Evolutionary conservation across 2,329 filamentous ascomycete genomes (phyloP).

Genomic region (Ophiostoma montium): DNA sequence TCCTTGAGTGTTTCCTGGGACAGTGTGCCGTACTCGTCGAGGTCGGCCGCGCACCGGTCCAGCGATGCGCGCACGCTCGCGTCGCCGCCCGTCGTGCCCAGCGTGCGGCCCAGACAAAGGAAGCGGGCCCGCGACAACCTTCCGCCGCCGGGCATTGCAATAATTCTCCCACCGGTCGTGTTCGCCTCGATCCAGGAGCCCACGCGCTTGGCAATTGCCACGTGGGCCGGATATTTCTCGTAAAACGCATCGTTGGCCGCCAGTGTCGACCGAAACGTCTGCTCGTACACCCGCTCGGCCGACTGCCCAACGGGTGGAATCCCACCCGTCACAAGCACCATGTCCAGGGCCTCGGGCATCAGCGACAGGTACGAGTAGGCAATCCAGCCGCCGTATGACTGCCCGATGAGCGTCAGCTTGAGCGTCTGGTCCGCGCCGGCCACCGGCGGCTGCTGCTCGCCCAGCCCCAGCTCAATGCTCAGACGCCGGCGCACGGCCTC

Average conservation of each 20-base stretch:
- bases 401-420: slow-evolving; percentile 33
- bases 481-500: slow-evolving; percentile 53
- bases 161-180: background rate
- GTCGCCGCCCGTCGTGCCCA: slow-evolving; percentile 11
- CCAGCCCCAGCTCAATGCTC: slow-evolving; percentile 20
- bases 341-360: slow-evolving; percentile 44
- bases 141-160: slow-evolving; percentile 6
- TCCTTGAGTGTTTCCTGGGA: background rate
- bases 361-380: slow-evolving; percentile 57
- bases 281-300: slow-evolving; percentile 48
- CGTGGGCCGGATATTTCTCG: slow-evolving; percentile 49
- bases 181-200: background rate
- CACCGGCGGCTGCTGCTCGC: slow-evolving; percentile 45
- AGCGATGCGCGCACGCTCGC: background rate
- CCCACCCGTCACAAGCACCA: slow-evolving; percentile 53
- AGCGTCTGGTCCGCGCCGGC: slow-evolving; percentile 13
- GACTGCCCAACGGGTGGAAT: slow-evolving; percentile 47
- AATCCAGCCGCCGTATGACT: slow-evolving; percentile 64
- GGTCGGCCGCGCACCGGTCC: background rate
- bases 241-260: slow-evolving; percentile 52
- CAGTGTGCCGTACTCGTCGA: background rate
- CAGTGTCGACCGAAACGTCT: slow-evolving; percentile 42
- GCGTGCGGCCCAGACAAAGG: slow-evolving; percentile 12
- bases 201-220: slow-evolving; percentile 17
- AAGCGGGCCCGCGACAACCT: slow-evolving; percentile 9